These are phyloP conservation scores for Penicillium malachiteum DNA, from an alignment of 495 filamentous ascomycete genomes.

Conservation along the genomic window DNA sequence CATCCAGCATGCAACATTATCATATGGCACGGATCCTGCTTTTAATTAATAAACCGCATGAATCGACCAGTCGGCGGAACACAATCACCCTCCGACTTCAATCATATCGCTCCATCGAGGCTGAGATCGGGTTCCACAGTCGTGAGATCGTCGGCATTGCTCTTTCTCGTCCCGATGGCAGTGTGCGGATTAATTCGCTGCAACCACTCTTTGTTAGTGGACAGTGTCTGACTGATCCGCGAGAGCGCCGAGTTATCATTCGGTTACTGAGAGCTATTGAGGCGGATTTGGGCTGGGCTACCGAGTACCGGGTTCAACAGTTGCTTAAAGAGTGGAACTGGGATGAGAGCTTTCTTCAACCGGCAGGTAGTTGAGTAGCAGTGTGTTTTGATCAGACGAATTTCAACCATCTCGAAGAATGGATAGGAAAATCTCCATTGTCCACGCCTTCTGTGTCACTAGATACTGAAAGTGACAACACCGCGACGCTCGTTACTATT, in stretches of 20 bases:
- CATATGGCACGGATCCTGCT: conserved; percentile 64
- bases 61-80: conserved; percentile 50
- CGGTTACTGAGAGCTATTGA: conserved; percentile 57
- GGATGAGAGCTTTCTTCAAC: conserved; percentile 27
- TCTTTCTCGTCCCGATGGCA: conserved; percentile 52
- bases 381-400: not conserved
- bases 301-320: conserved; percentile 58
- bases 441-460: no score
- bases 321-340: conserved; percentile 58
- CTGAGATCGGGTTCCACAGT: conserved; percentile 55
- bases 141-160: conserved; percentile 59
- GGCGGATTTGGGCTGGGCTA: conserved; percentile 61
- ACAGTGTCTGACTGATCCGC: conserved; percentile 52
- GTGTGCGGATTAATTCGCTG: conserved; percentile 57
- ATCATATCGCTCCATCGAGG: conserved; percentile 53
- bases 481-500: no score
- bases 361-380: conserved; percentile 8
- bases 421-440: not conserved
- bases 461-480: no score
- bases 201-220: conserved; percentile 64
- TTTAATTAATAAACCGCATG: conserved; percentile 60
- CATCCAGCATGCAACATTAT: conserved; percentile 63
- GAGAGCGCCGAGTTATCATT: conserved; percentile 51
- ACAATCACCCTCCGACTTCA: conserved; percentile 52
- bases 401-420: no score